phyloP scores from a whole-genome alignment of 768 basidiomycete species.

The Megacollybia marginata region DNA sequence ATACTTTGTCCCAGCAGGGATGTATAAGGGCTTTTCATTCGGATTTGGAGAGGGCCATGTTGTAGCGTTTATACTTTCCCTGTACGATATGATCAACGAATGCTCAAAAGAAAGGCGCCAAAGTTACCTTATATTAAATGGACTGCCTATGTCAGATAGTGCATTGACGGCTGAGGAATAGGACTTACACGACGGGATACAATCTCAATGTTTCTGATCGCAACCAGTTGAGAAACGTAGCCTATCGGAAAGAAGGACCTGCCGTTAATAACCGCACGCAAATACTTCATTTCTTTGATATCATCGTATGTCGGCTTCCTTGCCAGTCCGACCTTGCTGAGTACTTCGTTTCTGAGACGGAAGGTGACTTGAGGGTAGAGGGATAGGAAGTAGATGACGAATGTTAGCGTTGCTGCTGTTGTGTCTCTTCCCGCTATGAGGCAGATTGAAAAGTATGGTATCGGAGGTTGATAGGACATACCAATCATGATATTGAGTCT shows the following conservation, averaged over 20 bases:
- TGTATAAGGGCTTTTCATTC: slow-evolving; percentile 40
- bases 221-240: neutral
- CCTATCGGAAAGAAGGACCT: slow-evolving; percentile 1
- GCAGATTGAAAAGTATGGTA: neutral
- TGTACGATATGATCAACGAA: slow-evolving; percentile 10
- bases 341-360: slow-evolving; percentile 50
- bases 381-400: slow-evolving; percentile 38
- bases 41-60: slow-evolving; percentile 41
- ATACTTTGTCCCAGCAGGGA: slow-evolving; percentile 42
- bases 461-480: slow-evolving; percentile 6
- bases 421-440: slow-evolving; percentile 36
- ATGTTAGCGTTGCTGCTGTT: slow-evolving; percentile 37
- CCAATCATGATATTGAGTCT: slow-evolving; percentile 41
- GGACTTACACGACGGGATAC: slow-evolving; percentile 44
- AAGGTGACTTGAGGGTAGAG: slow-evolving; percentile 38
- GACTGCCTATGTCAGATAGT: slow-evolving; percentile 18
- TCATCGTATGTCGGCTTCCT: slow-evolving; percentile 47
- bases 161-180: neutral
- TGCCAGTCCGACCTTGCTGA: slow-evolving; percentile 39
- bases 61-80: slow-evolving; percentile 39
- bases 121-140: slow-evolving; percentile 40
- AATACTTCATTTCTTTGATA: slow-evolving; percentile 54
- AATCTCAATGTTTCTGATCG: slow-evolving; percentile 43
- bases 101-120: neutral
- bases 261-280: slow-evolving; percentile 64